phyloP scores from a whole-genome alignment of 768 basidiomycete species.

The Mycena amicta region DNA sequence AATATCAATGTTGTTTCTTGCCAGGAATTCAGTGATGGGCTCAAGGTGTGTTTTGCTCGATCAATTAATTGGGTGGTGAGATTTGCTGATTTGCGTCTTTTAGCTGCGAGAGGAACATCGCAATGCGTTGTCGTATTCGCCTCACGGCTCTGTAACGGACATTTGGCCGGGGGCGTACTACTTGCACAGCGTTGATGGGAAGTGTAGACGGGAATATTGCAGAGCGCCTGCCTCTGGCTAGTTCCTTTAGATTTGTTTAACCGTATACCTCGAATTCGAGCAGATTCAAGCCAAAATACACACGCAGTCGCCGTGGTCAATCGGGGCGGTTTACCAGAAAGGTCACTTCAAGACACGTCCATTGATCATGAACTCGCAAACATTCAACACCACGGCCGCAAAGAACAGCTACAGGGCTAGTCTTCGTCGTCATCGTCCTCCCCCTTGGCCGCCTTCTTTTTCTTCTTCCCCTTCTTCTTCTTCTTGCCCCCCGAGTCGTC shows the following conservation, averaged over 20 bases:
- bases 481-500: constrained; percentile 67
- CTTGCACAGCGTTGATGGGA: constrained; percentile 85
- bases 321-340: too few relatives aligned
- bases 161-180: constrained; percentile 95
- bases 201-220: constrained; percentile 66
- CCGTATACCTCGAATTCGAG: too few relatives aligned
- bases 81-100: neutral
- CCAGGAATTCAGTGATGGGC: constrained; percentile 89
- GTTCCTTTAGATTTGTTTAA: too few relatives aligned
- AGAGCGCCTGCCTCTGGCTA: too few relatives aligned
- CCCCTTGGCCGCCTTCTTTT: constrained; percentile 54
- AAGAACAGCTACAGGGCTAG: neutral
- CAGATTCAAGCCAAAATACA: too few relatives aligned
- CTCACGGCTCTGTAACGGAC: constrained; percentile 84
- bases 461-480: constrained; percentile 74
- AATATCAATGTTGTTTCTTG: constrained; percentile 90
- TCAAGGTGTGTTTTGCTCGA: constrained; percentile 51
- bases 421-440: constrained; percentile 41
- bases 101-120: constrained; percentile 97
- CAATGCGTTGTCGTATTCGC: constrained; percentile 83
- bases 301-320: too few relatives aligned
- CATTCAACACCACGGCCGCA: too few relatives aligned
- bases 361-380: too few relatives aligned
- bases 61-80: neutral
- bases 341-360: too few relatives aligned